Conservation (phyloP, 768 basidiomycete species). For the Chalciporus pseudorubinellus region DNA sequence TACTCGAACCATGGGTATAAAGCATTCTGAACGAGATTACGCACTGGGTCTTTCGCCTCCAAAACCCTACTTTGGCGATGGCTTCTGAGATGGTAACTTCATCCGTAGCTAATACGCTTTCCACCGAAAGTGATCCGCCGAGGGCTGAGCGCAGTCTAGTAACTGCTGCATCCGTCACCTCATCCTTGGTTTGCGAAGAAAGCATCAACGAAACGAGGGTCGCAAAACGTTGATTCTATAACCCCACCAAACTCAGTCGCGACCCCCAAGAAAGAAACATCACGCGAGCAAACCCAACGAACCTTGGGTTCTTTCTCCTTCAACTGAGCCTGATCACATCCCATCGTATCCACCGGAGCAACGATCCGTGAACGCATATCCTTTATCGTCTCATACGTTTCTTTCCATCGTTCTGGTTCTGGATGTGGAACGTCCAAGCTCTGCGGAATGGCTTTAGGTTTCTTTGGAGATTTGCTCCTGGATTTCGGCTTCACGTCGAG, state of each 20-base stretch:
- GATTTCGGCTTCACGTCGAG: slow-evolving; percentile 1
- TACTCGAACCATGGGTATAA: background rate
- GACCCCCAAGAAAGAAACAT: too few relatives aligned
- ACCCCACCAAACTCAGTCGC: too few relatives aligned
- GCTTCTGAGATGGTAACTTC: slow-evolving; percentile 64
- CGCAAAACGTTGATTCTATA: slow-evolving; percentile 75
- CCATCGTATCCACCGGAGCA: slow-evolving; percentile 94
- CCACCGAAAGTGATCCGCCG: slow-evolving; percentile 76
- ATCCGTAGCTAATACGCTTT: slow-evolving; percentile 64
- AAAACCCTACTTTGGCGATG: slow-evolving; percentile 90
- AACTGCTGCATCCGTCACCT: slow-evolving; percentile 80
- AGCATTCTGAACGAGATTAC: slow-evolving; percentile 23
- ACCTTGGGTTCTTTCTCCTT: slow-evolving; percentile 69
- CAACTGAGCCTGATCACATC: slow-evolving; percentile 69
- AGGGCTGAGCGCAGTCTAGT: slow-evolving; percentile 67
- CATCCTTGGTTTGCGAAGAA: slow-evolving; percentile 93
- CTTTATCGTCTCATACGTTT: slow-evolving; percentile 69
- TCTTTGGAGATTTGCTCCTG: slow-evolving; percentile 41
- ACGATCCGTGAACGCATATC: slow-evolving; percentile 68
- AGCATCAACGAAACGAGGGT: slow-evolving; percentile 93
- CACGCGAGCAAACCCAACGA: too few relatives aligned
- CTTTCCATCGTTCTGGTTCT: slow-evolving; percentile 62
- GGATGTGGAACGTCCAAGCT: slow-evolving; percentile 61
- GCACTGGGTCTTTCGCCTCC: slow-evolving; percentile 82
- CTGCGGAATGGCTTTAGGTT: slow-evolving; percentile 54